Evolutionary conservation across 768 basidiomycete genomes (phyloP).

Genomic region (Dioszegia aurantiaca): DNA sequence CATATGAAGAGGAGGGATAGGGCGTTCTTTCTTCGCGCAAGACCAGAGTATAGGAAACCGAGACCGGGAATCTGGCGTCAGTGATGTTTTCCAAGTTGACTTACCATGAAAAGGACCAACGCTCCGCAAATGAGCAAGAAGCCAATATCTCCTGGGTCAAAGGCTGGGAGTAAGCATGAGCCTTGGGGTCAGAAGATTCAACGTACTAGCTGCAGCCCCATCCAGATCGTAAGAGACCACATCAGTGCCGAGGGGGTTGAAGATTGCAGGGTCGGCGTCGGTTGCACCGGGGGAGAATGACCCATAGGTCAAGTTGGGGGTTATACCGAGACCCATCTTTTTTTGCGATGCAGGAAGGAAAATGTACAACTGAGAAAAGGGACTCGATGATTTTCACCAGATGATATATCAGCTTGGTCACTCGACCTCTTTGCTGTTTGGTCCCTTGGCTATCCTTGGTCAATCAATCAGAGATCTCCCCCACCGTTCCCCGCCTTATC

Average conservation of each 20-base stretch:
- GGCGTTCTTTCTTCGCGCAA: conserved; percentile 89
- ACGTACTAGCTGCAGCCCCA: conserved; percentile 25
- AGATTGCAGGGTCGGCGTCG: conserved; percentile 10
- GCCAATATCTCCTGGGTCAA: conserved; percentile 45
- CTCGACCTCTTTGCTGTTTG: too few species aligned
- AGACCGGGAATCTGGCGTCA: conserved; percentile 40
- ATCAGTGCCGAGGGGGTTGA: conserved; percentile 37
- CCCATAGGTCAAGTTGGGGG: conserved; percentile 22
- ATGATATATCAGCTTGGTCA: too few species aligned
- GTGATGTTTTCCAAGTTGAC: neutral
- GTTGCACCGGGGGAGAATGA: conserved; percentile 13
- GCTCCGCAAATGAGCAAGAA: conserved; percentile 40
- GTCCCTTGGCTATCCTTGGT: too few species aligned
- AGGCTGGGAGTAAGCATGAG: conserved; percentile 22
- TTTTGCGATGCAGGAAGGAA: neutral
- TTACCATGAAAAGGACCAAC: conserved; percentile 46
- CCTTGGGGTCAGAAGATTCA: neutral
- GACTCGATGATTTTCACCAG: too few species aligned
- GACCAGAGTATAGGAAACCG: conserved; percentile 67
- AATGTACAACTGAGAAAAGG: neutral
- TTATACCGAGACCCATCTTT: neutral
- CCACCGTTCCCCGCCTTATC: too few species aligned
- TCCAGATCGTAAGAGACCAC: conserved; percentile 20
- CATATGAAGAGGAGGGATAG: conserved; percentile 81
- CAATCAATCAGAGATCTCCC: too few species aligned